Evolutionary conservation across 2,329 filamentous ascomycete genomes (phyloP), one percentile per base, ranked within the genome.

Genomic region (Aspergillus pseudoterreus): DNA sequence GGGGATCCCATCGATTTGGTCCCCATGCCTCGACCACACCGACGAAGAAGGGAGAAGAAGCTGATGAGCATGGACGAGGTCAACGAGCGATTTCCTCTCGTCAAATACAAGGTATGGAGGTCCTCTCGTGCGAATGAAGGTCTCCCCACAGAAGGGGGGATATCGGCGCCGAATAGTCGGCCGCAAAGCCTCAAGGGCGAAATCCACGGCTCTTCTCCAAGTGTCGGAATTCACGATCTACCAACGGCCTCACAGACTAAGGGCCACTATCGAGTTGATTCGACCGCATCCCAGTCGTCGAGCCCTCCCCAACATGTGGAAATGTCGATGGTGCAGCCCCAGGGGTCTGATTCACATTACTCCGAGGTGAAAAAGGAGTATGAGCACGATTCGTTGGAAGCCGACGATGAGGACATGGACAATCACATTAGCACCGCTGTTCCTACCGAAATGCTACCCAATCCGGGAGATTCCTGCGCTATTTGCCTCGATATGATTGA

Each of bases 11-110:
- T 99, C 65, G 91, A 91, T 56, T 78, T 99, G 58, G 83, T 92
- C 52, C 82, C 86, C 51, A 91, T 97, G 82, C 89, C 90, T 52
- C 78, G 90, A 54, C 87, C 90, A 46, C 92, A 94, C 69, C 84
- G 94, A 51, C 83, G 92, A 64, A 83, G 92, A 58, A 84, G 92
- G 53, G 94, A 99, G 73, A 99, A 99, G 84, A 99, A 96, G 71
- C 74, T 99, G 61, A 97, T 99, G 94, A 89, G 88, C 2, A 96
- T 97, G 85, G 94, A 99, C 56, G 94, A 99, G 73, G 94, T 99
- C 57, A 97, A 99, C 68, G 91, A 95, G 61, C 90, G 95, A 62
- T 99, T 99, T 64, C 92, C 94, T 0, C 84, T 96, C 75, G 86
- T 85, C 62, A 97, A 97, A 73, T 99, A 99, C 81, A 97, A 99